Base-by-base conservation (phyloP, 1,284 basidiomycete genomes). In the Abortiporus biennis region DNA sequence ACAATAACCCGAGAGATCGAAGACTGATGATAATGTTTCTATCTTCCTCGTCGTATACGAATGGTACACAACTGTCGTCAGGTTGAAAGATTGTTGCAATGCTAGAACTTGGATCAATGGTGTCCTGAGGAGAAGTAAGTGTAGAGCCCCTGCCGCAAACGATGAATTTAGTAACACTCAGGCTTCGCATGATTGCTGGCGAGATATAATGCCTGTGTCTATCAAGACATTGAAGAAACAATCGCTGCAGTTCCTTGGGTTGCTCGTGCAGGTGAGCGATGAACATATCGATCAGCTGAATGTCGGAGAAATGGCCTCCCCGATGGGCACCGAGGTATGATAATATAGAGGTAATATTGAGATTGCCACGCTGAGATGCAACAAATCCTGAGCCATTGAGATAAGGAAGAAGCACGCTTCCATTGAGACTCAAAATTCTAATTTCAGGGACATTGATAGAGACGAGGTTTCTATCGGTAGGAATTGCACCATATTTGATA, bases 21-120 rank as follows among this genome's bases (percentile, higher is more conserved):
- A 38, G 16, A 17, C 13, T n/a, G 20, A 17, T 15, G 25, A 38
- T 29, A 12, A 38, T 38, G 6, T 5, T 24, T 16, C 12, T 20
- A 12, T 12, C 9, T 12, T 11, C 16, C 6, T 6, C 12, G 16
- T 29, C 4, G 23, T 32, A 15, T 34, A 37, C 23, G 25, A 33
- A 33, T 8, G 31, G 41, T 2, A 40, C 35, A 6, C 32, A 21
- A 9, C 13, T 8, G 16, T 52, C 49, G n/a, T 44, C 32, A 5
- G 34, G 27, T 15, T 40, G 35, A 8, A 50, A 29, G 4, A 52
- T 27, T 11, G 20, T 22, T 4, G 46, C 31, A 20, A 50, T 46
- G 4, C 19, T 13, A 13, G 41, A 38, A 1, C 19, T 17, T 2
- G 51, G 42, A 38, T 52, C 51, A 3, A 52, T 24, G 11, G 50